These are phyloP conservation scores for Stephania japonica DNA, from an alignment of 164 flowering plant genomes.

Conservation along the genomic window DNA sequence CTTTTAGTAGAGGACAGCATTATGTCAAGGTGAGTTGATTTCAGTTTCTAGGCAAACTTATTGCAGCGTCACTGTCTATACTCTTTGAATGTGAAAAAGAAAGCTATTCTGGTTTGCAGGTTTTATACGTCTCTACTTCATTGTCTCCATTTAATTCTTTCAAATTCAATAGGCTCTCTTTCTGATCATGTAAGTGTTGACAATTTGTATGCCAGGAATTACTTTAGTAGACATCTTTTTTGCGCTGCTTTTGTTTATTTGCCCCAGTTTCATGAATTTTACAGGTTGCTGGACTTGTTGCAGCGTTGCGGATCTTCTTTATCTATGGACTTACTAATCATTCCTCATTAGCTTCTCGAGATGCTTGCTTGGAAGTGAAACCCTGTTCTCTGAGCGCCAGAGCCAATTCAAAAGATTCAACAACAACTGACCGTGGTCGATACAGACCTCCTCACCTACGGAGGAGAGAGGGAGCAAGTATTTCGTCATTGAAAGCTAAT, in stretches of 20 bases:
- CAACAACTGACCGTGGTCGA: conserved; percentile 30
- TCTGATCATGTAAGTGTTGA: conserved; percentile 63
- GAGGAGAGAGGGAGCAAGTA: conserved; percentile 33
- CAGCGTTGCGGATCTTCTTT: conserved; percentile 59
- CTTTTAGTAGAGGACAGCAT: conserved; percentile 44
- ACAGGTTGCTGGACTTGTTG: conserved; percentile 77
- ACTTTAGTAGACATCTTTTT: not conserved
- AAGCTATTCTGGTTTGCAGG: conserved; percentile 32
- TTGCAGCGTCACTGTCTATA: not conserved
- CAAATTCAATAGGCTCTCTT: conserved; percentile 55
- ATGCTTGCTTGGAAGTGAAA: conserved; percentile 21
- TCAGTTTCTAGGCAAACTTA: not conserved
- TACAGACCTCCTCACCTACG: conserved; percentile 95
- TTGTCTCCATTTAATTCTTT: conserved; percentile 77
- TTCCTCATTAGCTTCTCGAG: conserved; percentile 17
- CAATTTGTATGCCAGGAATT: not conserved
- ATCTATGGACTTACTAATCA: conserved; percentile 50
- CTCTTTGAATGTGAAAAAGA: not conserved
- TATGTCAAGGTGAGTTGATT: conserved; percentile 48
- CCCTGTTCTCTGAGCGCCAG: conserved; percentile 17
- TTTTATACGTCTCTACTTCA: conserved; percentile 67
- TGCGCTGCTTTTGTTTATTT: not conserved
- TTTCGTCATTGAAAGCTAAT: conserved; percentile 26
- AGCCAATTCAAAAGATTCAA: conserved; percentile 23
- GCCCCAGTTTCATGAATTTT: conserved; percentile 9